Evolutionary conservation across 228 moss, liverwort and hornwort species (phyloP).

Genomic region (Sphagnum magellanicum): DNA sequence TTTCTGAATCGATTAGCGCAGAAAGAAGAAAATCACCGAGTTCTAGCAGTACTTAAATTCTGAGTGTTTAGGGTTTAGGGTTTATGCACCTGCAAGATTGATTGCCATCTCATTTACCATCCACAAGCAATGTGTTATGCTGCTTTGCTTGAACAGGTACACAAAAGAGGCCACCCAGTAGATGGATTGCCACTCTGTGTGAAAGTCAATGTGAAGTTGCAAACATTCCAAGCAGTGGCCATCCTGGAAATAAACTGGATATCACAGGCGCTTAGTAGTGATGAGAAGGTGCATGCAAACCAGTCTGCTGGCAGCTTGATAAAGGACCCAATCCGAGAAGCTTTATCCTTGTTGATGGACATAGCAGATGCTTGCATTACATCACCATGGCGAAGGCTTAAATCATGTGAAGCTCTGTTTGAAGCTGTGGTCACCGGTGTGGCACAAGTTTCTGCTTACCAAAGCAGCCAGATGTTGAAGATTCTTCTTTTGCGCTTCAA

Average conservation of each 20-base stretch:
- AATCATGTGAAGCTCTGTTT: constrained; percentile 65
- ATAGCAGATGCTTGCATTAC: constrained; percentile 64
- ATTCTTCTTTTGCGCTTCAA: constrained; percentile 58
- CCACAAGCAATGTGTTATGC: no score
- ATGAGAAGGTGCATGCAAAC: constrained; percentile 32
- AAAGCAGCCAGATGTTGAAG: constrained; percentile 51
- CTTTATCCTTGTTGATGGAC: constrained; percentile 61
- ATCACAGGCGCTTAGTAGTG: constrained; percentile 24
- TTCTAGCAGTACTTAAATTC: no score
- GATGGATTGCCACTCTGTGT: constrained; percentile 38
- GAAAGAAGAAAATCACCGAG: background rate
- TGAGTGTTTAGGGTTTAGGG: no score
- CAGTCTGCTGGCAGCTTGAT: constrained; percentile 27
- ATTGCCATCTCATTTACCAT: no score
- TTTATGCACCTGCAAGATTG: no score
- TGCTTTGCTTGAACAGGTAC: constrained; percentile 36
- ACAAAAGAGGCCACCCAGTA: constrained; percentile 68
- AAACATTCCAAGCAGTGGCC: constrained; percentile 64
- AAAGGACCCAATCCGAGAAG: constrained; percentile 41
- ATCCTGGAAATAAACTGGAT: constrained; percentile 39
- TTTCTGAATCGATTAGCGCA: background rate
- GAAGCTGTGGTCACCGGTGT: constrained; percentile 55
- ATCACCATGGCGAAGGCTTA: constrained; percentile 80
- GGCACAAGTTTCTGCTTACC: constrained; percentile 42
- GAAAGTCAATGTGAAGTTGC: constrained; percentile 66